These are phyloP conservation scores for Aspergillus fijiensis DNA, from an alignment of 2,329 filamentous ascomycete genomes.

Conservation along the genomic window DNA sequence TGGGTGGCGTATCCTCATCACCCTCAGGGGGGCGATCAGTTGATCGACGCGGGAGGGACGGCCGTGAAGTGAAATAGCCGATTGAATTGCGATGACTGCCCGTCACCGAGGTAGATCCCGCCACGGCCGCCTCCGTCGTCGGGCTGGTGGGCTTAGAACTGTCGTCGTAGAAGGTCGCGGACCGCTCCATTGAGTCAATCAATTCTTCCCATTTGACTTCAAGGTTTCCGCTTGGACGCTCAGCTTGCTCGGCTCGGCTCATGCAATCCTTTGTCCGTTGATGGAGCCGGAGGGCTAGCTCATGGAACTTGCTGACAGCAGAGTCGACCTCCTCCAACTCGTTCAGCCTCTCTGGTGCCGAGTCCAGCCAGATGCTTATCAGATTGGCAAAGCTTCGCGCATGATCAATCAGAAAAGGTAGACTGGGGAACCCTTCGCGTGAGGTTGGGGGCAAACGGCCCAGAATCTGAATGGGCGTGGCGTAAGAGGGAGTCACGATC, in stretches of 20 bases:
- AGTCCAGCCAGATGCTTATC: slow-evolving; percentile 59
- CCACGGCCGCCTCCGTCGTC: slow-evolving; percentile 33
- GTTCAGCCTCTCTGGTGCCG: slow-evolving; percentile 41
- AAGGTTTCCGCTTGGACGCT: slow-evolving; percentile 47
- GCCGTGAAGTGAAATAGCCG: slow-evolving; percentile 41
- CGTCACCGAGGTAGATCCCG: slow-evolving; percentile 30
- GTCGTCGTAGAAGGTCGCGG: slow-evolving; percentile 44
- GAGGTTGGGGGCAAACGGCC: slow-evolving; percentile 75
- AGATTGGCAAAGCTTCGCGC: slow-evolving; percentile 80
- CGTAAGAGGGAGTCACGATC: slow-evolving; percentile 78
- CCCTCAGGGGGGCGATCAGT: slow-evolving; percentile 39
- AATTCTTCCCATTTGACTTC: slow-evolving; percentile 52
- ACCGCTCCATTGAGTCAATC: slow-evolving; percentile 49
- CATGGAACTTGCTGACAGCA: slow-evolving; percentile 44
- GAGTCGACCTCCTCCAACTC: slow-evolving; percentile 41
- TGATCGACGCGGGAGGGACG: slow-evolving; percentile 39
- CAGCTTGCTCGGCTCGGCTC: slow-evolving; percentile 48
- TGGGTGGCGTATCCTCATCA: slow-evolving; percentile 48
- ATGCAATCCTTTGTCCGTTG: slow-evolving; percentile 49
- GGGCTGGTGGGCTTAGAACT: slow-evolving; percentile 40
- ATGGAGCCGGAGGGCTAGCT: slow-evolving; percentile 43
- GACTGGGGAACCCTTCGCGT: slow-evolving; percentile 85
- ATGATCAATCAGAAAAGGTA: slow-evolving; percentile 91
- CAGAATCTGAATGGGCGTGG: slow-evolving; percentile 86
- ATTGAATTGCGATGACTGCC: slow-evolving; percentile 43